These are phyloP conservation scores for Corynespora cassiicola DNA, from an alignment of 2,329 filamentous ascomycete genomes.

Conservation along the genomic window DNA sequence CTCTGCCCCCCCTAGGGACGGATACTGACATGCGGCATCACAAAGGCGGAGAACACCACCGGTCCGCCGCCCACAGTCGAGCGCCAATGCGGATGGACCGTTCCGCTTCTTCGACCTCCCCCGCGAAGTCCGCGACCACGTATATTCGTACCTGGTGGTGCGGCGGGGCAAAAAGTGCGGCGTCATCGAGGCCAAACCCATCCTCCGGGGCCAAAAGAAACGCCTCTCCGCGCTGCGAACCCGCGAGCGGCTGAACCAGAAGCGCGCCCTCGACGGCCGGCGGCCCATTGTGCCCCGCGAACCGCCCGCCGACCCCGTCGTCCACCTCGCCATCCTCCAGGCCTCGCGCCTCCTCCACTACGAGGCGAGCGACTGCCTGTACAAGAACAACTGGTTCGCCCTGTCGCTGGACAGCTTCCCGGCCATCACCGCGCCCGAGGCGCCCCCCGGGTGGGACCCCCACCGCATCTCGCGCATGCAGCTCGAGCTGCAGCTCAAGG, in stretches of 20 bases:
- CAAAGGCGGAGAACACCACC: constrained; percentile 5
- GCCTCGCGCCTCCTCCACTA: constrained; percentile 25
- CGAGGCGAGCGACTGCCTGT: constrained; percentile 34
- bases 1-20: too few species aligned
- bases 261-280: constrained; percentile 24
- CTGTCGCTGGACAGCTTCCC: constrained; percentile 34
- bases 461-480: constrained; percentile 29
- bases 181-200: constrained; percentile 29
- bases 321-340: constrained; percentile 29
- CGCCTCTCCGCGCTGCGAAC: constrained; percentile 23
- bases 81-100: constrained; percentile 12
- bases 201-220: constrained; percentile 33
- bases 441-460: constrained; percentile 32
- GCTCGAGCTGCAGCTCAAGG: constrained; percentile 36
- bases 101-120: constrained; percentile 36
- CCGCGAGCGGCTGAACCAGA: constrained; percentile 30
- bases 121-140: constrained; percentile 34
- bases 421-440: constrained; percentile 22
- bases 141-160: constrained; percentile 35
- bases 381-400: constrained; percentile 36
- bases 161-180: constrained; percentile 15
- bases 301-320: constrained; percentile 17
- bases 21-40: too few species aligned
- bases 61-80: background rate
- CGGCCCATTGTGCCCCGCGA: constrained; percentile 23